A percentile compares a stretch with the other conserved stretches of the same genome.
phyloP scores from a whole-genome alignment of 1,284 basidiomycete species.

The Anthracocystis setariae region DNA sequence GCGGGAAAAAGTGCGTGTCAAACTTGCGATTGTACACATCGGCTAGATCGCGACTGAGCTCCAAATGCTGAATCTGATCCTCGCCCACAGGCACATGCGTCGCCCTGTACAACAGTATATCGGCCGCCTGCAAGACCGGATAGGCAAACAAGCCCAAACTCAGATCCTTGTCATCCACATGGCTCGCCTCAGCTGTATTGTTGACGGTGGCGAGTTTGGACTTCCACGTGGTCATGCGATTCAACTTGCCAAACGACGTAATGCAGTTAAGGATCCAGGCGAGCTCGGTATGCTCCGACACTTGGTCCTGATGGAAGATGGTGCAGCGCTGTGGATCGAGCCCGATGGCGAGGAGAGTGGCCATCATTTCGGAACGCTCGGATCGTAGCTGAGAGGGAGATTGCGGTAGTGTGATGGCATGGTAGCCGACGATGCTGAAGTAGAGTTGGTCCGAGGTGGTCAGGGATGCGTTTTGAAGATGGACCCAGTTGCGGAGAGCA shows the following conservation, averaged over 20 bases:
- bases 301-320: conserved; percentile 90
- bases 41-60: conserved; percentile 84
- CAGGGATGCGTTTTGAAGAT: conserved; percentile 75
- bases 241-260: conserved; percentile 82
- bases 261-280: conserved; percentile 90
- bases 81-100: conserved; percentile 95
- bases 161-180: conserved; percentile 82
- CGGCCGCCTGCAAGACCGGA: conserved; percentile 91
- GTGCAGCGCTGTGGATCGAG: conserved; percentile 81
- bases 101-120: conserved; percentile 87
- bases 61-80: conserved; percentile 92
- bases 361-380: conserved; percentile 78
- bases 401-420: conserved; percentile 69
- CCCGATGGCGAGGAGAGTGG: conserved; percentile 84
- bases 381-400: conserved; percentile 33
- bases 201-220: conserved; percentile 79
- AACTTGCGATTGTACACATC: conserved; percentile 80
- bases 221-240: conserved; percentile 97
- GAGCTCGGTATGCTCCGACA: conserved; percentile 85
- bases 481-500: conserved; percentile 87
- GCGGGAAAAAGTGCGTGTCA: conserved; percentile 73
- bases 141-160: conserved; percentile 89
- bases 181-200: conserved; percentile 75
- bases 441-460: conserved; percentile 69
- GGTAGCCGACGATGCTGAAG: conserved; percentile 85